phyloP scores from a whole-genome alignment of 129 eudicot species.

The Erigeron canadensis region DNA sequence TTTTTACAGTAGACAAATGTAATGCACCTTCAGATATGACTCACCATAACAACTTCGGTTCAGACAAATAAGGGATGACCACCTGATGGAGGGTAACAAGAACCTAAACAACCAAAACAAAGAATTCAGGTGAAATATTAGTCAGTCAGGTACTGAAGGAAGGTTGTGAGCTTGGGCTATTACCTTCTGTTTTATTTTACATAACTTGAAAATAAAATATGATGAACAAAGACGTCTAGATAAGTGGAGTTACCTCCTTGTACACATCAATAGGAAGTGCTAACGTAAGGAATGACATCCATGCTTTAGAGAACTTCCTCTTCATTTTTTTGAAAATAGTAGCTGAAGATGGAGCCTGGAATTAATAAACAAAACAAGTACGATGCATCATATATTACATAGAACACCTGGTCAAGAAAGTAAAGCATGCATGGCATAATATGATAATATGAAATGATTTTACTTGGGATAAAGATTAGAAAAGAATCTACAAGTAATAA shows the following conservation, averaged over 20 bases:
- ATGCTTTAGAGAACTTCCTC: conserved; percentile 76
- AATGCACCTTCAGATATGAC: conserved; percentile 3
- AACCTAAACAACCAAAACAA: conserved; percentile 45
- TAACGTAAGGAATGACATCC: conserved; percentile 79
- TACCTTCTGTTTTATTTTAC: conserved; percentile 1
- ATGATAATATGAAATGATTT: background rate
- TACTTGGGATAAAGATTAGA: background rate
- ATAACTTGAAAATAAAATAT: background rate
- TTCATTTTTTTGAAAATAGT: conserved; percentile 70
- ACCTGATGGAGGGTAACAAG: conserved; percentile 72
- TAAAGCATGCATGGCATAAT: background rate
- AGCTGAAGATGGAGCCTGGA: conserved; percentile 52
- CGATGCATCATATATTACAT: conserved; percentile 19
- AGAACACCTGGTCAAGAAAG: background rate
- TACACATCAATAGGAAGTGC: conserved; percentile 90
- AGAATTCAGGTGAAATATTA: conserved; percentile 24
- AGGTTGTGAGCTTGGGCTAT: conserved; percentile 1
- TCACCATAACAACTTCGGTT: conserved; percentile 77
- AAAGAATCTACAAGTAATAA: background rate
- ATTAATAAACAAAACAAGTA: conserved; percentile 33
- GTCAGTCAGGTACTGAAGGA: background rate
- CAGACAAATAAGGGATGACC: conserved; percentile 81
- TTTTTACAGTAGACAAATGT: background rate
- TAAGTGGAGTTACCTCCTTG: conserved; percentile 68
- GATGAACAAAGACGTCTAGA: background rate